phyloP scores from a whole-genome alignment of 225 moss, liverwort and hornwort genomes.

The Lunularia cruciata region DNA sequence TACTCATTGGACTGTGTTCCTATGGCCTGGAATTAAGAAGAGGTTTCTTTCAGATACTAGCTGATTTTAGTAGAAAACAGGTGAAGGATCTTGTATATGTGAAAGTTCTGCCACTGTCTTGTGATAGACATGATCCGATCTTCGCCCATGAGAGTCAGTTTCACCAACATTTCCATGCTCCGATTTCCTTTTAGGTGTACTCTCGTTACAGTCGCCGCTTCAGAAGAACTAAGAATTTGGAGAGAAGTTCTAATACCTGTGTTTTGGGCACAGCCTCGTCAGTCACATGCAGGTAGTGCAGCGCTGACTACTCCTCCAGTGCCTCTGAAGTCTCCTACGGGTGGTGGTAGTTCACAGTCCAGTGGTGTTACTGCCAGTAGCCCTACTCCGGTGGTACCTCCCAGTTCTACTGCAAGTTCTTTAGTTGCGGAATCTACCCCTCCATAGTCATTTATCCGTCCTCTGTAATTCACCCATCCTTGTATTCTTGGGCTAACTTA shows the following conservation, averaged over 20 bases:
- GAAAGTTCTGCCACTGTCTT: not conserved
- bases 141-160: not conserved
- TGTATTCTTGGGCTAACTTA: constrained; percentile 44
- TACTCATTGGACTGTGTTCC: not conserved
- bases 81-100: not conserved
- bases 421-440: constrained; percentile 33
- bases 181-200: not conserved
- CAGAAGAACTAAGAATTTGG: not conserved
- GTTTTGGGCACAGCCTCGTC: constrained; percentile 38
- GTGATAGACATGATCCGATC: not conserved
- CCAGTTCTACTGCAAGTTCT: constrained; percentile 29
- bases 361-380: constrained; percentile 36
- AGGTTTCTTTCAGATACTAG: no score
- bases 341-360: constrained; percentile 24
- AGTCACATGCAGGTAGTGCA: constrained; percentile 29
- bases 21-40: not conserved
- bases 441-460: constrained; percentile 33
- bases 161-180: not conserved
- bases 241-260: constrained; percentile 15
- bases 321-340: constrained; percentile 29
- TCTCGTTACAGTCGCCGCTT: not conserved
- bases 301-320: constrained; percentile 20
- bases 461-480: constrained; percentile 41
- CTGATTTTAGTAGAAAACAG: no score
- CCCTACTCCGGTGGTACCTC: constrained; percentile 31